Conservation (phyloP, 1,284 basidiomycete species). For the Cutaneotrichosporon mucoides region DNA sequence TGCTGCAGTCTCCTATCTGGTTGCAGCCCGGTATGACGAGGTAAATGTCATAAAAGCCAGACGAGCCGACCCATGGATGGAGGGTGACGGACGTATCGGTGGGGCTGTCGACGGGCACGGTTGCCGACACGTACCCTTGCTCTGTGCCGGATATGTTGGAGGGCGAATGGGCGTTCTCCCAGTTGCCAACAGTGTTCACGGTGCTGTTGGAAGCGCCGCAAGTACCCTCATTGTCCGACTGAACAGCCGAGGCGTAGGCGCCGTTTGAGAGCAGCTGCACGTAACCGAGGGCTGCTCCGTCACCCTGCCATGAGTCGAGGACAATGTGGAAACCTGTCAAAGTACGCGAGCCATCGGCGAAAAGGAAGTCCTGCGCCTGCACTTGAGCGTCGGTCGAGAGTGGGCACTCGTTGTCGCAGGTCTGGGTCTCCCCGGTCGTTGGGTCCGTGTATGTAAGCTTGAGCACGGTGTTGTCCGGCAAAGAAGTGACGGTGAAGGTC, state of each 20-base stretch:
- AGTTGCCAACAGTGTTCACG: constrained; percentile 60
- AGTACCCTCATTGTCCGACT: constrained; percentile 52
- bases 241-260: constrained; percentile 27
- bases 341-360: constrained; percentile 62
- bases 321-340: constrained; percentile 67
- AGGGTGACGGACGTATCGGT: constrained; percentile 75
- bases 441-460: constrained; percentile 75
- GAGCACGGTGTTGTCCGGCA: constrained; percentile 80
- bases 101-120: constrained; percentile 55
- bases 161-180: constrained; percentile 60
- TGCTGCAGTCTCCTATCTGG: constrained; percentile 70
- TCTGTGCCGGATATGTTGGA: constrained; percentile 75
- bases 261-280: constrained; percentile 87
- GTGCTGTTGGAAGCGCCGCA: constrained; percentile 29
- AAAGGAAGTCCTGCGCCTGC: constrained; percentile 61
- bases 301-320: constrained; percentile 70
- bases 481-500: constrained; percentile 75
- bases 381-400: constrained; percentile 66
- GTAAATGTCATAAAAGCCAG: constrained; percentile 80
- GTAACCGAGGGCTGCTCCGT: constrained; percentile 76
- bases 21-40: constrained; percentile 82
- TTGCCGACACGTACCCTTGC: constrained; percentile 68
- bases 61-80: constrained; percentile 81
- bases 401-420: constrained; percentile 68
- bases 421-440: constrained; percentile 63